Evolutionary conservation across 805 yeast species (phyloP), one percentile per base, ranked within the genome.

Genomic region (Candida maris): DNA sequence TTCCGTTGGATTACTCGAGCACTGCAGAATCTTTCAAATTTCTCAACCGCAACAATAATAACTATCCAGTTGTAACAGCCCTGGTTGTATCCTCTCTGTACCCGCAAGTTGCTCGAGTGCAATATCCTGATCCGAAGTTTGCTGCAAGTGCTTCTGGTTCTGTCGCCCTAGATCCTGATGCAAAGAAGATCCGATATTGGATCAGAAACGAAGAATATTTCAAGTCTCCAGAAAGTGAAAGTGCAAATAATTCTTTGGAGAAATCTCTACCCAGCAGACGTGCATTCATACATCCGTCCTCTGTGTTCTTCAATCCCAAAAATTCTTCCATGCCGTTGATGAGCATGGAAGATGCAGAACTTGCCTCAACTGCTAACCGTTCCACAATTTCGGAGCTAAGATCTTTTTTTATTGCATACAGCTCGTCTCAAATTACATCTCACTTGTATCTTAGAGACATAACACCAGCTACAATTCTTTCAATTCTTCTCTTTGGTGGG

Each of bases 251-350:
- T 13, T 28, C 31, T 0, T 30, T 38, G 10, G 34, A 41, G 2
- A 48, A 54, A 7, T 46, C 57, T 1, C 51, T 71, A 4, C 87
- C 87, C 2, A 77, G 83, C 0, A 67, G 74, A 0, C 65, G 96
- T 32, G 87, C 89, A 0, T 89, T 86, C 45, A 61, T 86, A 16
- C 97, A 91, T 53, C 97, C 97, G 2, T 78, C 93, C 0, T 87
- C 96, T 0, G 68, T 84, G 2, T 53, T 85, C 32, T 86, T 88
- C 53, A 41, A 48, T 10, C 34, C 51, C 12, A 68, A 69, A 32
- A 52, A 62, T n/a, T 25, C 28, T 25, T n/a, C 14, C 7, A 21
- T 21, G 8, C 24, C 24, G 12, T 21, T 21, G 24, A 21, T 9
- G 24, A 21, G 12, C 8, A 21, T 21, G 12, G 16, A 26, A 14